Base-by-base conservation (phyloP, 768 basidiomycete species). In the Boletales sp. region DNA sequence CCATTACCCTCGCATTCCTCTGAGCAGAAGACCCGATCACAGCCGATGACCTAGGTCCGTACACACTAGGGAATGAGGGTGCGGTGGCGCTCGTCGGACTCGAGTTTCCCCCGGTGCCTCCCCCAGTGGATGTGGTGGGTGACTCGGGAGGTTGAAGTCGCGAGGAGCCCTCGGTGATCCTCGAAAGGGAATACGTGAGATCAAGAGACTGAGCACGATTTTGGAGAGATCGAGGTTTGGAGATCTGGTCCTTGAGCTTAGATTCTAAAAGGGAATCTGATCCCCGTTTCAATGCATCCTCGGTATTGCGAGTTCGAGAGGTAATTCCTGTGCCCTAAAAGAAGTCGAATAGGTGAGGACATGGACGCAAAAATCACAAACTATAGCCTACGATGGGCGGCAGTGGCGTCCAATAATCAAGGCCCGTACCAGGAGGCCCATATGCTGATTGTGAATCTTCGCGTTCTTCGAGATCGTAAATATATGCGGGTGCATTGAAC, bases 181-280 rank as follows among this genome's bases (percentile, higher is more conserved):
- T 84, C n/a, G 83, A 84, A 29, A 93, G 77, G 7, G 91, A 92
- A 56, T 83, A 83, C 0, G 88, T 91, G 56, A 95, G 72, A 64
- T 95, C 92, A 41, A 95, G 83, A 5, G 87, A 90, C 65, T 94
- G 92, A 0, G 92, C 92, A 15, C 92, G 86, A 58, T 90, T 90
- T 53, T 84, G 84, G 54, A 92, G 71, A 5, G 89, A 86, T 42
- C 90, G 85, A 5, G 89, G 88, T 69, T 90, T 90, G 31, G 76
- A 74, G 53, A 72, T 63, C 55, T 85, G 86, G 51, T 89, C 87
- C 69, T 87, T 90, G 40, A 93, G 66, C 65, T 93, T 93, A 35
- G 89, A 82, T 60, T 92, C 89, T 18, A 91, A 74, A 37, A 90
- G 72, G 17, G 91, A 87, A 68, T 94, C 89, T 1, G 88, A 89